A percentile compares a stretch with the other conserved stretches of the same genome.
These are phyloP conservation scores for Plasmodium vinckei DNA, from an alignment of 169 alveolate species.

Conservation along the genomic window DNA sequence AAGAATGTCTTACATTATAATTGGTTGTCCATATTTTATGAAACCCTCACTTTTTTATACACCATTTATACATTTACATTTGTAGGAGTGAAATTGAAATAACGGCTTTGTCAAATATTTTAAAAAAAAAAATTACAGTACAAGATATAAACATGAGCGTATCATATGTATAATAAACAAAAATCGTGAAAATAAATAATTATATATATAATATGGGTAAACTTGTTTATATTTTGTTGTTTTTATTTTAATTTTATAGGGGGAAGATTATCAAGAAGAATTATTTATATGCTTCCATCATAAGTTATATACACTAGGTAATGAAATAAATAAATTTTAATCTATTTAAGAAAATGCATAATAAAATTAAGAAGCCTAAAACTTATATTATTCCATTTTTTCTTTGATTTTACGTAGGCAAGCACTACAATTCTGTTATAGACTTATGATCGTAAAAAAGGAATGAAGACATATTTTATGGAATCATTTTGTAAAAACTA, in stretches of 20 bases:
- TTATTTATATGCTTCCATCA: slow-evolving; percentile 68
- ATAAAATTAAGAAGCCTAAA: background rate
- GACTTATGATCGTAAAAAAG: slow-evolving; percentile 18
- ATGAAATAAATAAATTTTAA: background rate
- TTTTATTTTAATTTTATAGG: slow-evolving; percentile 28
- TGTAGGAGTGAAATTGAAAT: slow-evolving; percentile 75
- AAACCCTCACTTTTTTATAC: background rate
- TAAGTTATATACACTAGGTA: slow-evolving; percentile 68
- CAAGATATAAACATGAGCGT: slow-evolving; percentile 51
- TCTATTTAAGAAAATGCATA: background rate
- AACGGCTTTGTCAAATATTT: slow-evolving; percentile 53
- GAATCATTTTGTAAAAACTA: background rate
- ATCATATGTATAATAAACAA: slow-evolving; percentile 49
- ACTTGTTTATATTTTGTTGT: background rate
- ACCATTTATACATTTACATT: background rate
- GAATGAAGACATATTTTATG: background rate
- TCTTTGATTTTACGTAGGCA: slow-evolving; percentile 21
- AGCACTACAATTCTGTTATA: slow-evolving; percentile 60
- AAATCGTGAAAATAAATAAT: background rate
- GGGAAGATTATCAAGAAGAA: slow-evolving; percentile 44
- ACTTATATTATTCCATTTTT: background rate
- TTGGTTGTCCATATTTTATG: background rate
- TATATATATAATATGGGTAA: background rate
- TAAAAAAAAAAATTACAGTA: slow-evolving; percentile 62
- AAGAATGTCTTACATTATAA: background rate